A percentile compares a stretch with the other conserved stretches of the same genome.
Evolutionary conservation across 2,329 filamentous ascomycete species (phyloP).

Genomic region (Diaporthe vexans): DNA sequence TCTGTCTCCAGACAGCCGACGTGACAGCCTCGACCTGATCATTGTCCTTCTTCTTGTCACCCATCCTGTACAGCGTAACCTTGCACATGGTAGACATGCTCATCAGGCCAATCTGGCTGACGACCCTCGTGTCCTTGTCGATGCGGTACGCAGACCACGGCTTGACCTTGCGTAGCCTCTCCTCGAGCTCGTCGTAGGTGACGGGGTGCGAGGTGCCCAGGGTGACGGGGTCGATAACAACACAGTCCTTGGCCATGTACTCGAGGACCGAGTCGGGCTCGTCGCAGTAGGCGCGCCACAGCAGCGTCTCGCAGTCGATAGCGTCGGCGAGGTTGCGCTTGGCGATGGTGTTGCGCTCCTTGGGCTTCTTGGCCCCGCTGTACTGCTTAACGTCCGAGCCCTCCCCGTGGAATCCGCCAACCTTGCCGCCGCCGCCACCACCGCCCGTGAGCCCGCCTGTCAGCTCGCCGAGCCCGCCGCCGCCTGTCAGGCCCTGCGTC

Average conservation of each 20-base stretch:
- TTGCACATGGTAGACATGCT: slow-evolving; percentile 53
- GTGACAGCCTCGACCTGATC: slow-evolving; percentile 50
- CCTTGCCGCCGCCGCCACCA: slow-evolving; percentile 32
- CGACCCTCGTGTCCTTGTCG: slow-evolving; percentile 49
- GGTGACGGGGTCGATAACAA: slow-evolving; percentile 54
- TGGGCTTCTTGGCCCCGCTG: slow-evolving; percentile 47
- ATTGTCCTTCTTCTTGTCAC: slow-evolving; percentile 45
- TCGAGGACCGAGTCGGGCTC: slow-evolving; percentile 52
- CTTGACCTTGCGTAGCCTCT: slow-evolving; percentile 49
- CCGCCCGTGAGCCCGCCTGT: slow-evolving; percentile 31
- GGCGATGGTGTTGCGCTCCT: slow-evolving; percentile 53
- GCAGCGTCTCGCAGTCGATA: slow-evolving; percentile 54
- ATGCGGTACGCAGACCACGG: slow-evolving; percentile 51
- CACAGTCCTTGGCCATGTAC: slow-evolving; percentile 55
- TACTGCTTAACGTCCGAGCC: slow-evolving; percentile 42
- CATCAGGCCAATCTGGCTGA: slow-evolving; percentile 57
- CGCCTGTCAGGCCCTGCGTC: background rate
- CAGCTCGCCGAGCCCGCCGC: slow-evolving; percentile 13
- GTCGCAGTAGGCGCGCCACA: slow-evolving; percentile 56
- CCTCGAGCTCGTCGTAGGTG: slow-evolving; percentile 49
- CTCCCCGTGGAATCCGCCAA: slow-evolving; percentile 38
- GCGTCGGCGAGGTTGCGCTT: slow-evolving; percentile 56
- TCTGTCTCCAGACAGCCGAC: slow-evolving; percentile 53
- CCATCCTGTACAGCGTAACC: slow-evolving; percentile 48
- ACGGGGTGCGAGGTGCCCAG: slow-evolving; percentile 46